These are phyloP conservation scores for Alternaria gansuensis DNA, from an alignment of 2,329 filamentous ascomycete genomes.

Conservation along the genomic window DNA sequence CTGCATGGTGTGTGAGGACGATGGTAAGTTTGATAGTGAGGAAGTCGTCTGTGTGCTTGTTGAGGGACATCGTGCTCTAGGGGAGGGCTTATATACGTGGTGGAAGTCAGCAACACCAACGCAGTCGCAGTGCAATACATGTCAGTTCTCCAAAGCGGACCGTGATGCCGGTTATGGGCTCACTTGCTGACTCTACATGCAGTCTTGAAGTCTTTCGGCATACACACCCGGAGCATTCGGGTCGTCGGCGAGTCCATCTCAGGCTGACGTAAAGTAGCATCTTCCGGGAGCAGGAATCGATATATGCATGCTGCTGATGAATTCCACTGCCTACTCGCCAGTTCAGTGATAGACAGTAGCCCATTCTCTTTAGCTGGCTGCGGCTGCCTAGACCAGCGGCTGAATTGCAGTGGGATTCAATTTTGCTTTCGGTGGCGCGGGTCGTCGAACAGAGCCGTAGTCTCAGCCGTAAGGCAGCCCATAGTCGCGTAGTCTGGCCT, in stretches of 20 bases:
- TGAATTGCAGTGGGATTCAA: not conserved
- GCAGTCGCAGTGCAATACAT: not conserved
- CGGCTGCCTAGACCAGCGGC: not conserved
- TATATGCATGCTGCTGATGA: not conserved
- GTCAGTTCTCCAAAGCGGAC: not conserved
- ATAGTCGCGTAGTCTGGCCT: not conserved
- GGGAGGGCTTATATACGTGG: not conserved
- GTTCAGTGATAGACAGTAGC: not conserved
- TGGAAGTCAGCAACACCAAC: not conserved
- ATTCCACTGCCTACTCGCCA: not conserved
- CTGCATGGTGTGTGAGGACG: constrained; percentile 8
- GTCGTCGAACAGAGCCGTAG: not conserved
- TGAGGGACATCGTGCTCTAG: not conserved
- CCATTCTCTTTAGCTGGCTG: not conserved
- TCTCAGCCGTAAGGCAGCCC: not conserved
- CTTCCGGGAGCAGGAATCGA: not conserved
- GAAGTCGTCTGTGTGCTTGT: not conserved
- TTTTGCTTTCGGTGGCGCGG: not conserved
- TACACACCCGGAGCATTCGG: not conserved
- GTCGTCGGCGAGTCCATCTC: constrained; percentile 4
- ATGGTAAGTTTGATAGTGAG: not conserved
- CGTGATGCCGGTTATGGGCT: not conserved
- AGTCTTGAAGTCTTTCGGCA: not conserved
- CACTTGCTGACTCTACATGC: constrained; percentile 8
- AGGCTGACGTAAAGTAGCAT: not conserved